A percentile compares a stretch with the other conserved stretches of the same genome.
Evolutionary conservation across 2,329 filamentous ascomycete genomes (phyloP).

Genomic region (Ploettnerulaceae sp.): DNA sequence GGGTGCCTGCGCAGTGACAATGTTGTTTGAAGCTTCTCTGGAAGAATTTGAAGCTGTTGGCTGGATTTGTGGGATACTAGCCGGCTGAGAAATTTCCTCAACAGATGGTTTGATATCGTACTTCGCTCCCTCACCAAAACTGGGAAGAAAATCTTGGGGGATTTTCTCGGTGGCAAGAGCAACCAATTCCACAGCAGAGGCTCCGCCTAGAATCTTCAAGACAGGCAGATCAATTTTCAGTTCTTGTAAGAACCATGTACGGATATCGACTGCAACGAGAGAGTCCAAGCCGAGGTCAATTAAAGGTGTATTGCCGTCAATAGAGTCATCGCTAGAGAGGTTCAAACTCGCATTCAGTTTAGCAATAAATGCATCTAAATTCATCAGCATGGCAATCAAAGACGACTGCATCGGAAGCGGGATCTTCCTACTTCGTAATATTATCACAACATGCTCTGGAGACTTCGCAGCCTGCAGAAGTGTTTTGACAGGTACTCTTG

Average conservation of each 20-base stretch:
- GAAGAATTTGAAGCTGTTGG: neutral
- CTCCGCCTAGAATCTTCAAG: slow-evolving; percentile 15
- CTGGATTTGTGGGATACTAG: neutral
- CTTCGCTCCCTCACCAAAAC: neutral
- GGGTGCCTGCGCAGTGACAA: too few species aligned
- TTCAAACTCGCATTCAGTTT: slow-evolving; percentile 20
- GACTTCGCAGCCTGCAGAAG: neutral
- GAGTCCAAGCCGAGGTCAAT: slow-evolving; percentile 35
- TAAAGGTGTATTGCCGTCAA: neutral
- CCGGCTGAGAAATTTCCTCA: neutral
- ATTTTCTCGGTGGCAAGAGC: neutral
- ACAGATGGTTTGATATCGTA: neutral
- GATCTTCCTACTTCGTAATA: neutral
- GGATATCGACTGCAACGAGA: slow-evolving; percentile 18
- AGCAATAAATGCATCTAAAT: slow-evolving; percentile 30
- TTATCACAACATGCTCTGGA: neutral
- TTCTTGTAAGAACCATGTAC: slow-evolving; percentile 44
- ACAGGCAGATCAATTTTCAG: slow-evolving; percentile 32
- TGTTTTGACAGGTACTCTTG: neutral
- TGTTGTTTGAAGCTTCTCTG: neutral
- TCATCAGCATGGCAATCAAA: neutral
- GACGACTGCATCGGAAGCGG: neutral
- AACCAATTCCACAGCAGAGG: slow-evolving; percentile 1
- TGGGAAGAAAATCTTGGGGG: neutral
- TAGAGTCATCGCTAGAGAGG: slow-evolving; percentile 34